Conservation (phyloP, 2,329 filamentous ascomycete genomes). For the Diaporthe nobilis region DNA sequence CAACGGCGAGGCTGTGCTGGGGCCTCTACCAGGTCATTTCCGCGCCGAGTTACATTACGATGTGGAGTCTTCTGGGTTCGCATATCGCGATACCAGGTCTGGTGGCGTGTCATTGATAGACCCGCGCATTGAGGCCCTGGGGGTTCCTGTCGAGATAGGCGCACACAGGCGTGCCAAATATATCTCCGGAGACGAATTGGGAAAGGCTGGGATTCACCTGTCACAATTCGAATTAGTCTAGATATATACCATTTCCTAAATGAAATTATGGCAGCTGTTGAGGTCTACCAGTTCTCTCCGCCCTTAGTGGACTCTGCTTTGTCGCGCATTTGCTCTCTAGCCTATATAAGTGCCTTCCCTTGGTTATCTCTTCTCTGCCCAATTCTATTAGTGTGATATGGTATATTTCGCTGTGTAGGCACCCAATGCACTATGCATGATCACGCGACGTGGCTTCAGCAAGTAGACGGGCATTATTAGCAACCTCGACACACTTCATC, state of each 20-base stretch:
- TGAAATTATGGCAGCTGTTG: not conserved
- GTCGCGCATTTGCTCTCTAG: not conserved
- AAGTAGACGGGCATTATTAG: not conserved
- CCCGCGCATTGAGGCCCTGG: not conserved
- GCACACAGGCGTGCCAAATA: rapidly evolving
- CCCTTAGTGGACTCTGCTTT: not conserved
- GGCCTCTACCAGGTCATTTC: not conserved
- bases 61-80: not conserved
- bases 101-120: not conserved
- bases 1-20: conserved; percentile 5
- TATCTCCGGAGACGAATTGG: not conserved
- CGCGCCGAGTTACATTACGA: not conserved
- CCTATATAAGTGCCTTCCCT: not conserved
- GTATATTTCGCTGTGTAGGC: not conserved
- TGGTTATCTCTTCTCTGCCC: not conserved
- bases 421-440: not conserved
- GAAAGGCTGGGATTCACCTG: not conserved
- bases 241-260: not conserved
- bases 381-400: not conserved
- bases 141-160: not conserved
- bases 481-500: not conserved
- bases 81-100: not conserved
- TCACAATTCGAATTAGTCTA: not conserved
- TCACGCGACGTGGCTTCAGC: not conserved
- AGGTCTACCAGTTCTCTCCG: not conserved